Percentiles rank a stretch among this genome's conserved stretches.
These are phyloP conservation scores for Phytophthora citricola DNA, from an alignment of 352 stramenopile species.

Conservation along the genomic window DNA sequence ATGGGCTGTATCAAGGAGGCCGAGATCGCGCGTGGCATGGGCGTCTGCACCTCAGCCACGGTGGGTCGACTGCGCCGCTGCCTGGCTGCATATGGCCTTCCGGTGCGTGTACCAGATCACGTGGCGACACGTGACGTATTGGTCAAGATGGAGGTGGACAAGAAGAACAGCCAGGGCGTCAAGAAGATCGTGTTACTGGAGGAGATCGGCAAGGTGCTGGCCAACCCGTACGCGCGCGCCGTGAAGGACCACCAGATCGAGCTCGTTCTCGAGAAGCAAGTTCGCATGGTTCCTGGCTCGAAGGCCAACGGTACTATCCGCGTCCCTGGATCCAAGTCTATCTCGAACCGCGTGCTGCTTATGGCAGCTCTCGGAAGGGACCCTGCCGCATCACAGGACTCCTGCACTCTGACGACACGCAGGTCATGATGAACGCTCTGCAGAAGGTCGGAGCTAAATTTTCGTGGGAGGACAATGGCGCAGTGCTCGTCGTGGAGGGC, in stretches of 20 bases:
- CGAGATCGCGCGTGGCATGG: conserved; percentile 90
- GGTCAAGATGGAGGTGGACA: conserved; percentile 89
- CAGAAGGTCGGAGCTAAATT: conserved; percentile 91
- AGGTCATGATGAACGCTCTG: conserved; percentile 97
- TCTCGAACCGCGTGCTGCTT: conserved; percentile 97
- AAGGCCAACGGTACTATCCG: conserved; percentile 65
- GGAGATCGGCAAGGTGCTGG: conserved; percentile 70
- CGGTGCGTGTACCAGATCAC: conserved; percentile 66
- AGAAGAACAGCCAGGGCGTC: conserved; percentile 84
- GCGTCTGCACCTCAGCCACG: conserved; percentile 71
- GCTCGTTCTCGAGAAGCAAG: conserved; percentile 79
- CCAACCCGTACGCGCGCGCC: conserved; percentile 74
- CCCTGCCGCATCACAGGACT: conserved; percentile 89
- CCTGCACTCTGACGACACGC: conserved; percentile 97
- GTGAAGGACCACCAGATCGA: conserved; percentile 80
- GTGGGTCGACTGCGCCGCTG: conserved; percentile 75
- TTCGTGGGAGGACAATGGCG: conserved; percentile 77
- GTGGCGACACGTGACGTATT: conserved; percentile 68
- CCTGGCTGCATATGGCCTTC: conserved; percentile 73
- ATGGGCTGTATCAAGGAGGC: conserved; percentile 98
- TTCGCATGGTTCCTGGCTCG: conserved; percentile 60
- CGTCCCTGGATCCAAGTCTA: conserved; percentile 97
- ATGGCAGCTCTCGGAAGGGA: conserved; percentile 93
- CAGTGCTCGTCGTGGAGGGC: conserved; percentile 78
- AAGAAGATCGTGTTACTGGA: conserved; percentile 87